Percentiles rank a stretch among this genome's conserved stretches.
These are phyloP conservation scores for Parathielavia hyrcaniae DNA, from an alignment of 495 filamentous ascomycete genomes.

Conservation along the genomic window DNA sequence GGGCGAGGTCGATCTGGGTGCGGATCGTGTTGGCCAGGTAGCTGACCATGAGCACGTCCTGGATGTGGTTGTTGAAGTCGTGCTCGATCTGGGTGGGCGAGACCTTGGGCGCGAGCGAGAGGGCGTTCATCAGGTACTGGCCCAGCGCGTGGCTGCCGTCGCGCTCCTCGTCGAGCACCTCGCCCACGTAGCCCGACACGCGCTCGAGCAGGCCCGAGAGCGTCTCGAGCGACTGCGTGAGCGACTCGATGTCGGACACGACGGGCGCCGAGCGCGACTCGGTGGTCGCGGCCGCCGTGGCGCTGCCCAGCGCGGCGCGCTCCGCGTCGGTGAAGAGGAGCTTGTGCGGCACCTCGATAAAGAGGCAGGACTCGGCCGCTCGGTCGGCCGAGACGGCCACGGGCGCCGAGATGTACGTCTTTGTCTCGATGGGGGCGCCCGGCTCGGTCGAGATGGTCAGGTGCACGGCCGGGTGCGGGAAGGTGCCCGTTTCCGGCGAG, in stretches of 20 bases:
- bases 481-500: conserved; percentile 91
- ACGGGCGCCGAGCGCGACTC: conserved; percentile 67
- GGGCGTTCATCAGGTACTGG: conserved; percentile 86
- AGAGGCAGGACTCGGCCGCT: conserved; percentile 88
- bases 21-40: conserved; percentile 98
- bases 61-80: conserved; percentile 99
- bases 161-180: conserved; percentile 60
- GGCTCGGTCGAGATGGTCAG: conserved; percentile 85
- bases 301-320: conserved; percentile 82
- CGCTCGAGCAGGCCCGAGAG: conserved; percentile 82
- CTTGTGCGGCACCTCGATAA: conserved; percentile 85
- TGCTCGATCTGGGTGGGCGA: conserved; percentile 80
- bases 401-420: conserved; percentile 88
- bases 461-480: conserved; percentile 92
- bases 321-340: conserved; percentile 89
- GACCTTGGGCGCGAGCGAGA: conserved; percentile 90
- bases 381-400: conserved; percentile 93
- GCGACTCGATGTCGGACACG: conserved; percentile 77
- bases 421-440: conserved; percentile 73
- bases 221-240: conserved; percentile 77
- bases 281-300: conserved; percentile 70
- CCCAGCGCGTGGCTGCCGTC: conserved; percentile 77
- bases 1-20: conserved; percentile 96
- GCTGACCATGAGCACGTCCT: conserved; percentile 93
- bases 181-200: conserved; percentile 80